Percentiles rank a stretch among this genome's conserved stretches.
These are phyloP conservation scores for Beauveria sp. DNA, from an alignment of 2,329 filamentous ascomycete species.

Conservation along the genomic window DNA sequence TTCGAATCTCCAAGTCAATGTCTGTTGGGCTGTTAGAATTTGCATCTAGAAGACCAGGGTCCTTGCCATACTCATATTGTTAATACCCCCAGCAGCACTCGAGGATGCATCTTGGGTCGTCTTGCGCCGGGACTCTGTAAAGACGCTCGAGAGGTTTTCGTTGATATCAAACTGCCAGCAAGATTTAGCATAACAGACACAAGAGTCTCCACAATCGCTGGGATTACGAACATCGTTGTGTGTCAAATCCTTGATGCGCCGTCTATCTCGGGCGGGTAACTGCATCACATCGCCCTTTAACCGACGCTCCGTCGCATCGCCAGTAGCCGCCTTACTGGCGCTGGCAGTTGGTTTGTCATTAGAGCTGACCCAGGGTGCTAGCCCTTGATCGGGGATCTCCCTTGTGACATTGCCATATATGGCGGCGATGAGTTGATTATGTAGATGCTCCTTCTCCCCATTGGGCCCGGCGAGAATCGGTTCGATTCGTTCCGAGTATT, in stretches of 20 bases:
- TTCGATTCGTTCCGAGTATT: conserved; percentile 52
- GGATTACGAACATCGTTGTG: conserved; percentile 50
- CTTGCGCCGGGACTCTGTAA: conserved; percentile 42
- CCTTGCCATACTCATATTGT: conserved; percentile 63
- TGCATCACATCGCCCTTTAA: conserved; percentile 66
- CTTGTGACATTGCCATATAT: conserved; percentile 63
- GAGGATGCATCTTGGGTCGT: conserved; percentile 53
- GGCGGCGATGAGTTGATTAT: conserved; percentile 60
- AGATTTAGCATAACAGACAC: background rate
- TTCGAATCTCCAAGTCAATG: conserved; percentile 59
- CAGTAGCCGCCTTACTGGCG: conserved; percentile 54
- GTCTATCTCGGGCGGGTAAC: conserved; percentile 56
- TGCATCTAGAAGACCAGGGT: background rate
- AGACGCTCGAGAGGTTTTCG: conserved; percentile 44
- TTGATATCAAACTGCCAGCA: conserved; percentile 43
- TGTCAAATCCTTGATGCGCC: conserved; percentile 57
- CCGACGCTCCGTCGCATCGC: conserved; percentile 57
- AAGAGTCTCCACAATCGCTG: background rate
- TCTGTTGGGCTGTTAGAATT: conserved; percentile 34
- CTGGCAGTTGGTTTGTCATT: conserved; percentile 57
- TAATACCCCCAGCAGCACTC: conserved; percentile 61
- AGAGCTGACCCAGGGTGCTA: conserved; percentile 64
- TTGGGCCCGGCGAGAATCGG: conserved; percentile 49
- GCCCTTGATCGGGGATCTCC: conserved; percentile 59
- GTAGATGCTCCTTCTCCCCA: conserved; percentile 54